Evolutionary conservation across 345 rosid genomes (phyloP).

Genomic region (Triadica sebifera): DNA sequence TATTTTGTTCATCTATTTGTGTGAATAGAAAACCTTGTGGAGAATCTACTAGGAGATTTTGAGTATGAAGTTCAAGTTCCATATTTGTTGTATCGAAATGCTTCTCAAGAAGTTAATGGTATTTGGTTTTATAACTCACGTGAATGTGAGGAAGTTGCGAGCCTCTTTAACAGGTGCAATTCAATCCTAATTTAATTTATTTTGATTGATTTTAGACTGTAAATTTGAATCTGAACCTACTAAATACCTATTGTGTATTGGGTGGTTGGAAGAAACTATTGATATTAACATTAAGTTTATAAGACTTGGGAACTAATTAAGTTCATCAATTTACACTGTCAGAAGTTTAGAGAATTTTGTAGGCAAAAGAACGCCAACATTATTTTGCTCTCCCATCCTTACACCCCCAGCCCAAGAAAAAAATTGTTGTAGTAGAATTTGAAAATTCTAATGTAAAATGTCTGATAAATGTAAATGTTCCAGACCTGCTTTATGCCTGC

Average conservation of each 20-base stretch:
- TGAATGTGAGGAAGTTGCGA: conserved; percentile 90
- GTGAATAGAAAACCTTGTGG: conserved; percentile 81
- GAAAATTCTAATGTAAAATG: not conserved
- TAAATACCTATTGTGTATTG: no score
- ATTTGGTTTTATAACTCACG: conserved; percentile 95
- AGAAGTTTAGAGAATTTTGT: not conserved
- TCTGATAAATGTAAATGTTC: not conserved
- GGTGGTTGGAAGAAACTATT: not conserved
- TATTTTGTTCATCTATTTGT: not conserved
- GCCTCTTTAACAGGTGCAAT: conserved; percentile 73
- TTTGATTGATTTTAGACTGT: not conserved
- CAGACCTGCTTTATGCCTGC: not conserved
- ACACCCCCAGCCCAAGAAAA: not conserved
- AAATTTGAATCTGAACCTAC: no score
- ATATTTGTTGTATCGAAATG: conserved; percentile 88
- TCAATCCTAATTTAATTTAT: not conserved
- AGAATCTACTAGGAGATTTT: conserved; percentile 84
- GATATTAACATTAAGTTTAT: not conserved
- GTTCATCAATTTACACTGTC: not conserved
- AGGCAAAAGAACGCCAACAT: not conserved
- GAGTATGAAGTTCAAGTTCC: conserved; percentile 96
- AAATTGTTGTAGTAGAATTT: not conserved
- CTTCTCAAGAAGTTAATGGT: conserved; percentile 94
- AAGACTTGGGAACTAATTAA: not conserved
- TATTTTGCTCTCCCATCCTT: not conserved